phyloP scores from a whole-genome alignment of 371 early-diverging fungal species.

The Nematocida ironsii region DNA sequence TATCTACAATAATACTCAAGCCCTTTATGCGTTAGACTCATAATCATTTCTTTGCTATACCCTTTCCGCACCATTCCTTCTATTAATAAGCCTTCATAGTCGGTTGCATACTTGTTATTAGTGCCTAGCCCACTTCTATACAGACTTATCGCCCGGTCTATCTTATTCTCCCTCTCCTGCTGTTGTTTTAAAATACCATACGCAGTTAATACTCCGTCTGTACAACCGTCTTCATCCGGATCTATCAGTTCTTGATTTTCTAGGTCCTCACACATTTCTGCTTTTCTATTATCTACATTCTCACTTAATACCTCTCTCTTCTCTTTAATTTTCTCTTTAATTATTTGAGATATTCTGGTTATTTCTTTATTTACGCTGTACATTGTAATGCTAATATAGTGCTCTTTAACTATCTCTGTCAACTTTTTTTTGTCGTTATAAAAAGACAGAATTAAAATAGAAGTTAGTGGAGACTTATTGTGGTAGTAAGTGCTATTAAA shows the following conservation, averaged over 20 bases:
- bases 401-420: background rate
- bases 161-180: slow-evolving; percentile 1
- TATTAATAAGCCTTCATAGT: slow-evolving; percentile 41
- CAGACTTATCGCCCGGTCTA: slow-evolving; percentile 17
- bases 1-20: slow-evolving; percentile 39
- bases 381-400: slow-evolving; percentile 7
- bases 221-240: background rate
- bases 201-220: background rate
- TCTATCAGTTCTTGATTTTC: background rate
- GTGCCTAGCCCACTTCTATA: slow-evolving; percentile 1
- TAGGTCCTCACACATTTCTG: background rate
- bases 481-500: slow-evolving; percentile 34
- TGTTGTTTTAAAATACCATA: background rate
- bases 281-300: background rate
- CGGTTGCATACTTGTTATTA: slow-evolving; percentile 11
- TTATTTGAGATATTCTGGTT: background rate
- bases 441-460: slow-evolving; percentile 21
- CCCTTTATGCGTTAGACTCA: slow-evolving; percentile 40
- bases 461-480: slow-evolving; percentile 38
- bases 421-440: slow-evolving; percentile 16
- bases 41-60: slow-evolving; percentile 11
- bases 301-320: background rate
- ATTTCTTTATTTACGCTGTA: slow-evolving; percentile 35
- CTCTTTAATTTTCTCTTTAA: background rate
- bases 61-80: slow-evolving; percentile 37